Evolutionary conservation across 768 basidiomycete species (phyloP).

Genomic region (Crassisporium funariophilum): DNA sequence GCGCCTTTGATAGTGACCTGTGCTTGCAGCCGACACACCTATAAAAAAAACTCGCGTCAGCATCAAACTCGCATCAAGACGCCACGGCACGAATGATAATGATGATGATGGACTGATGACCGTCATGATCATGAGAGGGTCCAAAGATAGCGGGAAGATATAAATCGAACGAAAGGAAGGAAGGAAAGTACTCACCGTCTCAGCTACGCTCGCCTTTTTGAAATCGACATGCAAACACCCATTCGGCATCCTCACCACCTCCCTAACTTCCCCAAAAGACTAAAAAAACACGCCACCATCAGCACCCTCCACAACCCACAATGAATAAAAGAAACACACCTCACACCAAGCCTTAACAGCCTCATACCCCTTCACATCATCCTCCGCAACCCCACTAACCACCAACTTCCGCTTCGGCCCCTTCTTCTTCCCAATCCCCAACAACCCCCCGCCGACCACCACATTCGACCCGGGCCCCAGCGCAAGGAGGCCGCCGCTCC

Average conservation of each 20-base stretch:
- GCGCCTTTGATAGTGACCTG: constrained; percentile 41
- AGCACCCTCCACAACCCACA: background rate
- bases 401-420: constrained; percentile 33
- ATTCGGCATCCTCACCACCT: constrained; percentile 26
- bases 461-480: no score
- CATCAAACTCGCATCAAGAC: background rate
- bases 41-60: constrained; percentile 5
- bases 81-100: background rate
- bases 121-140: background rate
- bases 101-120: background rate
- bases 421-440: no score
- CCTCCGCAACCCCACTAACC: constrained; percentile 32
- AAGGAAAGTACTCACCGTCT: constrained; percentile 31
- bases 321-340: constrained; percentile 12
- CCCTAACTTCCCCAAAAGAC: constrained; percentile 36
- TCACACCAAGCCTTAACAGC: constrained; percentile 39
- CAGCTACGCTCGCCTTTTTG: constrained; percentile 39
- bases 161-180: background rate
- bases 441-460: no score
- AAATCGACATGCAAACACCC: constrained; percentile 38
- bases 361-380: constrained; percentile 27
- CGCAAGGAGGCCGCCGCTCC: no score
- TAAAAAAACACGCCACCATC: constrained; percentile 8
- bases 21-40: constrained; percentile 43
- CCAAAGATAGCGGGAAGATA: background rate